Evolutionary conservation across 2,329 filamentous ascomycete species (phyloP).

Genomic region (Penicillium glabrum): DNA sequence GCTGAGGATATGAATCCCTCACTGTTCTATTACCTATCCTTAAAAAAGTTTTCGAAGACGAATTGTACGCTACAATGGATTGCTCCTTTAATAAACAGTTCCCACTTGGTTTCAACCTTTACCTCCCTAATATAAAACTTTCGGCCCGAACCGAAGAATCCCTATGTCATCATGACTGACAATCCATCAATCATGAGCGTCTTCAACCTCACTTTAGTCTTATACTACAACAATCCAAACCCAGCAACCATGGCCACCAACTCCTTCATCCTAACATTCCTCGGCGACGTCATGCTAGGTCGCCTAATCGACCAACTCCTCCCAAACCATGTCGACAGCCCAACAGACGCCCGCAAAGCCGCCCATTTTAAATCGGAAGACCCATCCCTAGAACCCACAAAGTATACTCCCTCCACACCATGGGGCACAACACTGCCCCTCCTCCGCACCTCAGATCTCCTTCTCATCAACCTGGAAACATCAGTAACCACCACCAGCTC

Average conservation of each 20-base stretch:
- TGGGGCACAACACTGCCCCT: slow-evolving; percentile 38
- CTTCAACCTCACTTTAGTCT: not conserved
- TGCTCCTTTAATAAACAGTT: slow-evolving; percentile 5
- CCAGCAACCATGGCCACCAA: slow-evolving; percentile 1
- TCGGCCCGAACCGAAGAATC: not conserved
- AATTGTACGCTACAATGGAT: slow-evolving; percentile 18
- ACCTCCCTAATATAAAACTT: not conserved
- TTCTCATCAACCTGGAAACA: slow-evolving; percentile 44
- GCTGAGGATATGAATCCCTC: slow-evolving; percentile 11
- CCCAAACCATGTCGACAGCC: slow-evolving; percentile 30
- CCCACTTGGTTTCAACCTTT: not conserved
- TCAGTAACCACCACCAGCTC: slow-evolving; percentile 31
- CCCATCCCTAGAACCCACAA: slow-evolving; percentile 15
- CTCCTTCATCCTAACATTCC: slow-evolving; percentile 31
- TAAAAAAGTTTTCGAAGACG: slow-evolving; percentile 12
- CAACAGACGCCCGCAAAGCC: slow-evolving; percentile 22
- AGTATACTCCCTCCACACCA: slow-evolving; percentile 29
- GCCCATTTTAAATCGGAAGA: slow-evolving; percentile 17
- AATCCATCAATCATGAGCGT: not conserved
- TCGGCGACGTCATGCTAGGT: slow-evolving; percentile 45
- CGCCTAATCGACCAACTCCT: slow-evolving; percentile 43
- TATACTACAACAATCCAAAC: not conserved
- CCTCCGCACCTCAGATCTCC: slow-evolving; percentile 33
- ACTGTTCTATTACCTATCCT: slow-evolving; percentile 17
- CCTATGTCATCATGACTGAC: slow-evolving; percentile 18